These are phyloP conservation scores for Sporothrix brasiliensis DNA, from an alignment of 2,329 filamentous ascomycete genomes.

Conservation along the genomic window DNA sequence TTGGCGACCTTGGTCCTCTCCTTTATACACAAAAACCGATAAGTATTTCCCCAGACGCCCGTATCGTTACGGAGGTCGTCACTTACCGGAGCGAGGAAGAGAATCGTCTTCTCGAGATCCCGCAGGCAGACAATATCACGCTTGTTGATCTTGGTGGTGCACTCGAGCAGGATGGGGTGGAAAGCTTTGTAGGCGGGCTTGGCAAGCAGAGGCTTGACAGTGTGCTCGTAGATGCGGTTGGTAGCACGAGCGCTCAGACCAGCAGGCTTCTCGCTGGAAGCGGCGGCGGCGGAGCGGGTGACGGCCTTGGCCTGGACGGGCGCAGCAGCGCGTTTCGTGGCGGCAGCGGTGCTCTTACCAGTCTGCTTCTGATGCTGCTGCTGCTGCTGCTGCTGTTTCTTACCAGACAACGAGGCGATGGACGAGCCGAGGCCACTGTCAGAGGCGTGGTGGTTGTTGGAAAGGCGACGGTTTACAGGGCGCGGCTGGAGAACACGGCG, in stretches of 20 bases:
- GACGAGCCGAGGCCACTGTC: slow-evolving; percentile 90
- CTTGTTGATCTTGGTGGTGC: slow-evolving; percentile 76
- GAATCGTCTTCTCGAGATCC: slow-evolving; percentile 90
- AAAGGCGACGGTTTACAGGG: slow-evolving; percentile 52
- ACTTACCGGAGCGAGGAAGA: slow-evolving; percentile 95
- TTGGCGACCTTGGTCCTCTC: slow-evolving; percentile 72
- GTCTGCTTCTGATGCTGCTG: no score
- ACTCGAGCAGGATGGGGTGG: slow-evolving; percentile 74
- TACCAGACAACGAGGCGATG: slow-evolving; percentile 64
- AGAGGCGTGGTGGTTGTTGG: slow-evolving; percentile 67
- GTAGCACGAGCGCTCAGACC: slow-evolving; percentile 70
- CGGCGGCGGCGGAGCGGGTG: slow-evolving; percentile 60
- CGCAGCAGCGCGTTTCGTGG: slow-evolving; percentile 42
- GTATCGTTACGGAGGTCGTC: slow-evolving; percentile 38
- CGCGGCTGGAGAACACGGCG: slow-evolving; percentile 57
- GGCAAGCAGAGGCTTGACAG: slow-evolving; percentile 74
- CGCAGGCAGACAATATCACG: slow-evolving; percentile 88
- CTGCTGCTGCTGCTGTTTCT: slow-evolving; percentile 45
- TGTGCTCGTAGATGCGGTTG: slow-evolving; percentile 77
- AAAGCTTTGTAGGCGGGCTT: slow-evolving; percentile 77
- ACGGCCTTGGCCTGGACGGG: slow-evolving; percentile 57
- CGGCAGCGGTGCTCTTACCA: slow-evolving; percentile 11
- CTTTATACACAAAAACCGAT: slow-evolving; percentile 73
- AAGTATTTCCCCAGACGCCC: slow-evolving; percentile 65
- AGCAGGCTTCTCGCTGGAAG: slow-evolving; percentile 54